phyloP scores from a whole-genome alignment of 148 eudicot genomes.

The Fallopia convolvulus region DNA sequence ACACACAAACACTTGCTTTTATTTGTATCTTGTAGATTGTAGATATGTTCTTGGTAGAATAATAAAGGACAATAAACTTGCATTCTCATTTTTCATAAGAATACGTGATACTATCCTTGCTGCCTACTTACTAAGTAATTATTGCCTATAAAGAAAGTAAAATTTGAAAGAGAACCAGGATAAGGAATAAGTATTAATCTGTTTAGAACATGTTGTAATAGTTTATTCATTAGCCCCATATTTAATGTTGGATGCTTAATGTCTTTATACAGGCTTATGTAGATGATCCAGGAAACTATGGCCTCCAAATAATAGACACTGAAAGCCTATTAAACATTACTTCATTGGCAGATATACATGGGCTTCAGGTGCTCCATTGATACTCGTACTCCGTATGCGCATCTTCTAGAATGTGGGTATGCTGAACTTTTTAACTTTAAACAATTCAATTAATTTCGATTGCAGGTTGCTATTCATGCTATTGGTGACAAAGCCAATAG shows the following conservation, averaged over 20 bases:
- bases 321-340: constrained; percentile 70
- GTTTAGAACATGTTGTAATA: not conserved
- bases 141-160: not conserved
- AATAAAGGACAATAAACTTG: not conserved
- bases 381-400: not conserved
- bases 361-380: constrained; percentile 64
- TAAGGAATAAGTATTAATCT: not conserved
- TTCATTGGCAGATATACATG: constrained; percentile 45
- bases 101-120: not conserved
- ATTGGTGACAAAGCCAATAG: constrained; percentile 94
- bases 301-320: constrained; percentile 68
- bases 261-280: constrained; percentile 54
- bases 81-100: not conserved
- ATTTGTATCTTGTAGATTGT: not conserved
- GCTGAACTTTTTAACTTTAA: not conserved
- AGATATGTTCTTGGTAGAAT: not conserved
- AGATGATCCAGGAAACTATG: constrained; percentile 67
- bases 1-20: not conserved
- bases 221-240: not conserved
- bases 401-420: not conserved
- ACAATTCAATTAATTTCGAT: not conserved
- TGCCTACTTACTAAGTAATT: not conserved
- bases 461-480: constrained; percentile 90
- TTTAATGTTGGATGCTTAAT: constrained; percentile 1
- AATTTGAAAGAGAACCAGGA: not conserved